Base-by-base conservation (phyloP, 176 grass and related monocot genomes). In the Juncus inflexus region DNA sequence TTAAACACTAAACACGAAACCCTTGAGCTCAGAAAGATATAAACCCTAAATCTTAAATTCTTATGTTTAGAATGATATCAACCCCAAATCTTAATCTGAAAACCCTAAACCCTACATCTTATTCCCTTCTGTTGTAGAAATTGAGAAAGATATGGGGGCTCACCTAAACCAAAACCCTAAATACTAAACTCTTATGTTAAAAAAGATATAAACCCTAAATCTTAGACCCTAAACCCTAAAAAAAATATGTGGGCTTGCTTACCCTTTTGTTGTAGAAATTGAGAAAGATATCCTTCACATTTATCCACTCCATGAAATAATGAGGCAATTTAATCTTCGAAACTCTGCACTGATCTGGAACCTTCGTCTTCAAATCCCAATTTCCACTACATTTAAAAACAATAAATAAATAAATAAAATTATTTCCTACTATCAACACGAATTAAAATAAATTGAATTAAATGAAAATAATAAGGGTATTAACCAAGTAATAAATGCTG, bases 361-460 rank as follows among this genome's bases (percentile, higher is more conserved):
- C 55, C 69, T 96, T 96, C 6, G 84, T 96, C 84, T 96, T 96
- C 79, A 96, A 60, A 87, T 96, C 91, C 87, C 82, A 91, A 73
- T 96, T 90, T 12, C 91, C 91, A 81, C 91, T 91, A 63, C 52
- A 81, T 62, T 75, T 73, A 63, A 79, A 75, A 37, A 58, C 65
- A 51, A 80, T 51, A 47, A 58, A 41, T 60, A 38, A 40, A 40
- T 9, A 1, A 3, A 64, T 63, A 61, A 6, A 42, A 55, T 61
- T 43, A 28, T 28, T 28, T 28, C 19, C 1, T 28, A 28, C 19
- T 28, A 28, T 28, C 12, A 58, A 16, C 43, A 77, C 65, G 42
- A 62, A 58, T 36, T 7, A 15, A 42, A 74, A 16, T 35, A 39
- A 76, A 43, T 81, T 61, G 13, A 59, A 70, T 54, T 57, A 42